Percentiles rank a stretch among this genome's conserved stretches.
phyloP scores from a whole-genome alignment of 768 basidiomycete genomes.

The Tulasnella sp. region DNA sequence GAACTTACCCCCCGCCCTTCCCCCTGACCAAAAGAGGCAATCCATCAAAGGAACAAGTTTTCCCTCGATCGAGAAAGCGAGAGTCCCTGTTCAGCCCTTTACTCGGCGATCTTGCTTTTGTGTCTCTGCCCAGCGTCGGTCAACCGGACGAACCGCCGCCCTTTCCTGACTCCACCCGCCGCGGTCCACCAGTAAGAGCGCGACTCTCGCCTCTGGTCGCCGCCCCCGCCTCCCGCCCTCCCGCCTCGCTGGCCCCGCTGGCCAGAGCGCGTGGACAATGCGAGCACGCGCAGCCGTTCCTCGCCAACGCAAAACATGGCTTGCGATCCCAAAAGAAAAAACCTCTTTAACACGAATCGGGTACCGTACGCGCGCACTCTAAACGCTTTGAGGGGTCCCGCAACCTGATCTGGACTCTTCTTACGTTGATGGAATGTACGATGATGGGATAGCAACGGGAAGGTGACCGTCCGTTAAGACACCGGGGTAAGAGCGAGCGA shows the following conservation, averaged over 20 bases:
- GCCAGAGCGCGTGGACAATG: too few species aligned
- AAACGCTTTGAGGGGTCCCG: not conserved
- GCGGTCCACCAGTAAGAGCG: not conserved
- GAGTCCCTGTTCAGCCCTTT: not conserved
- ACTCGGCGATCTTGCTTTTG: constrained; percentile 2
- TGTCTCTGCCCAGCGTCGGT: not conserved
- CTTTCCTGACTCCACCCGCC: not conserved
- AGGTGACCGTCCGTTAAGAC: not conserved
- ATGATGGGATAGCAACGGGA: not conserved
- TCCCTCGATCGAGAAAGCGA: not conserved
- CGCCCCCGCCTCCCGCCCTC: not conserved
- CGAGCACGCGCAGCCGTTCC: too few species aligned
- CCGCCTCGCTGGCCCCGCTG: not conserved
- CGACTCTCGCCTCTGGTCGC: not conserved
- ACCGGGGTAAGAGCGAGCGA: not conserved
- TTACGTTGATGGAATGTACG: not conserved
- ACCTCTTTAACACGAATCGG: not conserved
- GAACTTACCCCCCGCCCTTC: not conserved
- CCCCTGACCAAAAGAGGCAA: not conserved
- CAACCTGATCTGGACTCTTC: not conserved
- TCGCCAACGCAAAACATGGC: not conserved
- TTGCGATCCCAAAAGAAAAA: not conserved
- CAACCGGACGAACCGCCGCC: not conserved
- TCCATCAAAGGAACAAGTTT: not conserved
- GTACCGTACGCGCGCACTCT: not conserved